These are phyloP conservation scores for Puccinia horiana DNA, from an alignment of 1,284 basidiomycete species.

Conservation along the genomic window DNA sequence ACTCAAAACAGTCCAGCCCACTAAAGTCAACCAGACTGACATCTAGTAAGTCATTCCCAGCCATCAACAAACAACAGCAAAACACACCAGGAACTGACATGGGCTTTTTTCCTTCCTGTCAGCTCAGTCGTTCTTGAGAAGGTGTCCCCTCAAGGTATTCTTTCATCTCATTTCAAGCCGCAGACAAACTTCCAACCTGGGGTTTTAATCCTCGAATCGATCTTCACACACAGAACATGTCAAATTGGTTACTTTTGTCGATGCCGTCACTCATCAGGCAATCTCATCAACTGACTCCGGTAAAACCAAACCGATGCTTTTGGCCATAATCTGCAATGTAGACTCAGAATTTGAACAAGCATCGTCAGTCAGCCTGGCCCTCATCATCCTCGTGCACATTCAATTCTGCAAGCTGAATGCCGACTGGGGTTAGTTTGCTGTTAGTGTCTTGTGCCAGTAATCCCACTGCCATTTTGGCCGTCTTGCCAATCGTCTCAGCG, in stretches of 20 bases:
- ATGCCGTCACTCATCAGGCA: constrained; percentile 16
- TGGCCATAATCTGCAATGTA: constrained; percentile 41
- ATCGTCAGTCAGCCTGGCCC: constrained; percentile 12
- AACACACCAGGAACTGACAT: neutral
- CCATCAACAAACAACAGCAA: too few relatives aligned
- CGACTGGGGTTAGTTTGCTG: neutral
- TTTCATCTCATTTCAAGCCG: neutral
- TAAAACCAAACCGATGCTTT: constrained; percentile 10
- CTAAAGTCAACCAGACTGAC: constrained; percentile 18
- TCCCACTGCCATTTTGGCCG: constrained; percentile 32
- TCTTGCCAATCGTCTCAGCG: constrained; percentile 33
- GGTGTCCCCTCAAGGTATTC: constrained; percentile 35
- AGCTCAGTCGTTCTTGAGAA: constrained; percentile 43
- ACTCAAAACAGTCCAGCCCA: constrained; percentile 41
- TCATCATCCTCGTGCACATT: neutral
- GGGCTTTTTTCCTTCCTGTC: neutral
- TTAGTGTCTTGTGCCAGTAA: constrained; percentile 16
- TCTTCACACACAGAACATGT: constrained; percentile 24
- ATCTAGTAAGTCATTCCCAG: constrained; percentile 16
- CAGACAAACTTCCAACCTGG: neutral
- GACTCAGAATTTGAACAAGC: constrained; percentile 40
- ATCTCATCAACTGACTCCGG: neutral
- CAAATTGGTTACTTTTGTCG: constrained; percentile 41
- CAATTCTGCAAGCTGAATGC: neutral
- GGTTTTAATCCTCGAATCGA: neutral